Evolutionary conservation across 495 filamentous ascomycete species (phyloP).

Genomic region (Penicillium canariense): DNA sequence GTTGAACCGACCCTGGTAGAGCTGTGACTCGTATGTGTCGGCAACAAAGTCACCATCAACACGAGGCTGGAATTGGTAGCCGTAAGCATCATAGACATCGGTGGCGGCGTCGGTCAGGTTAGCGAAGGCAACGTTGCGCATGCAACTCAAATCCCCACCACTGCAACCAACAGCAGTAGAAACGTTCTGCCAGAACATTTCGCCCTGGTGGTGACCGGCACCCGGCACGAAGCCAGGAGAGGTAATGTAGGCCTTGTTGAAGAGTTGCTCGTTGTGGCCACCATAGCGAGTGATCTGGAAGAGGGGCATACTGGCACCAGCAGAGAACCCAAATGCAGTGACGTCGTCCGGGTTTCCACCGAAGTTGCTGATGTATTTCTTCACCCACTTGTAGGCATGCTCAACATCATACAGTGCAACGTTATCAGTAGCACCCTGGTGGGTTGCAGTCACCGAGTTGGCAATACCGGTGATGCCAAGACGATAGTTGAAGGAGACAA

Average conservation of each 20-base stretch:
- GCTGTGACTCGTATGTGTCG: slow-evolving; percentile 36
- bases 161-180: slow-evolving; percentile 30
- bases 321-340: slow-evolving; percentile 44
- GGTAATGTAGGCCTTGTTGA: slow-evolving; percentile 34
- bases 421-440: slow-evolving; percentile 42
- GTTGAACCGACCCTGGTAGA: slow-evolving; percentile 40
- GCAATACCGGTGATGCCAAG: slow-evolving; percentile 56
- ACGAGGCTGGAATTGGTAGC: slow-evolving; percentile 39
- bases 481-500: slow-evolving; percentile 48
- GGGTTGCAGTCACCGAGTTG: slow-evolving; percentile 37
- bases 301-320: slow-evolving; percentile 41
- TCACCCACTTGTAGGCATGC: slow-evolving; percentile 39
- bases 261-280: slow-evolving; percentile 33
- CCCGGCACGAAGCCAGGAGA: slow-evolving; percentile 36
- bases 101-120: slow-evolving; percentile 25
- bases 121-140: slow-evolving; percentile 29
- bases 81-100: slow-evolving; percentile 21
- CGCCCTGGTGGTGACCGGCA: slow-evolving; percentile 30
- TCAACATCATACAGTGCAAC: slow-evolving; percentile 51
- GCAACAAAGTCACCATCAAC: slow-evolving; percentile 37
- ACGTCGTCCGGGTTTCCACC: slow-evolving; percentile 45
- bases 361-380: slow-evolving; percentile 40
- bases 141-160: slow-evolving; percentile 29
- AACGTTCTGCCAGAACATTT: slow-evolving; percentile 34
- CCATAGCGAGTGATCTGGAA: slow-evolving; percentile 39